Conservation (phyloP, 345 rosid genomes). For the Populus tremula region DNA sequence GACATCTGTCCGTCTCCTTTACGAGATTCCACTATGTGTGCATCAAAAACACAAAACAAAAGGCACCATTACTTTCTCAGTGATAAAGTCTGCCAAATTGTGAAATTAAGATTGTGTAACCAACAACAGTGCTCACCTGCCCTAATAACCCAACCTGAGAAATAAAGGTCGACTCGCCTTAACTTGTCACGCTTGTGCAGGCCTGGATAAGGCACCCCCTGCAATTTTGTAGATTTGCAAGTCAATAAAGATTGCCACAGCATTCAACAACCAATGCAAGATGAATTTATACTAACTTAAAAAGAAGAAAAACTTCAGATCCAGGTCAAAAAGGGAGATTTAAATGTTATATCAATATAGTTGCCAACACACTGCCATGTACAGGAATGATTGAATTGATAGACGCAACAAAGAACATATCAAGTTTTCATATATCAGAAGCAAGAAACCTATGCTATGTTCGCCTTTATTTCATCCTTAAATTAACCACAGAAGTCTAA, state of each 20-base stretch:
- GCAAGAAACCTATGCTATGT: not conserved
- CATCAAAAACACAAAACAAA: not conserved
- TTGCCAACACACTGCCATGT: not conserved
- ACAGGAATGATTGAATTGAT: not conserved
- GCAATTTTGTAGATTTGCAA: slow-evolving; percentile 9
- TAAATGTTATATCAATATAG: not conserved
- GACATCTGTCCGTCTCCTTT: slow-evolving; percentile 76
- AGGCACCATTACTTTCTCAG: not conserved
- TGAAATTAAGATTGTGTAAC: not conserved
- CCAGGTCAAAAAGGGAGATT: not conserved
- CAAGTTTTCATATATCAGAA: not conserved
- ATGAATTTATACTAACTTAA: not conserved
- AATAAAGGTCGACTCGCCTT: slow-evolving; percentile 81
- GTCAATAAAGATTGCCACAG: not conserved
- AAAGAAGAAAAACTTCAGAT: not conserved
- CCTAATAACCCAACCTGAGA: slow-evolving; percentile 89
- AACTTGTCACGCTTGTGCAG: slow-evolving; percentile 81
- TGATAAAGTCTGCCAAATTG: not conserved
- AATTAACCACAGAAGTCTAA: not conserved
- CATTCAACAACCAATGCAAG: not conserved
- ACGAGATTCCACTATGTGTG: slow-evolving; percentile 71
- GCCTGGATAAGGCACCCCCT: slow-evolving; percentile 71
- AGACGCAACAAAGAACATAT: not conserved
- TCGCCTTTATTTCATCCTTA: not conserved
- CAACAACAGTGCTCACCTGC: slow-evolving; percentile 47